phyloP scores from a whole-genome alignment of 257 asterid species.

The Buddleja alternifolia region DNA sequence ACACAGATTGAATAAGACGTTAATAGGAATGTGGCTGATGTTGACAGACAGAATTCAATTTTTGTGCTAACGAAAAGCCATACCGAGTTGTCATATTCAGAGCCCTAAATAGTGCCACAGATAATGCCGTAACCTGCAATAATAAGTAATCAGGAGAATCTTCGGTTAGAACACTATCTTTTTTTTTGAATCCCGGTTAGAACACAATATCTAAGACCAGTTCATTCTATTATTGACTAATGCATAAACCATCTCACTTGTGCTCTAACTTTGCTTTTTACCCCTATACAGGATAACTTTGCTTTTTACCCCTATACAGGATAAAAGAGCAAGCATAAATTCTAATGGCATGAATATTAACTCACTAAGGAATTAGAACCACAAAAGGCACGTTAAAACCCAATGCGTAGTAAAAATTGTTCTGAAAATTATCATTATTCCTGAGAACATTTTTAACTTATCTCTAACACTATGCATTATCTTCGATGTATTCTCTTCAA shows the following conservation, averaged over 20 bases:
- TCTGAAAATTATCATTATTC: background rate
- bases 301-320: background rate
- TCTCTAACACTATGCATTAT: constrained; percentile 4
- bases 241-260: background rate
- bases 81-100: constrained; percentile 85
- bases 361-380: constrained; percentile 1
- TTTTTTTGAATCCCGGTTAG: no score
- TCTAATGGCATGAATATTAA: constrained; percentile 12
- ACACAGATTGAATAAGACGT: background rate
- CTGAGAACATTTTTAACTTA: background rate
- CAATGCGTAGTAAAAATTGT: background rate
- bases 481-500: background rate
- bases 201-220: constrained; percentile 9
- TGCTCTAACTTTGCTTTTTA: background rate
- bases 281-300: background rate
- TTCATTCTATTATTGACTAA: constrained; percentile 4
- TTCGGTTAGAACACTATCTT: constrained; percentile 18
- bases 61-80: constrained; percentile 26
- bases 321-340: background rate
- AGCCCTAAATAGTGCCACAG: constrained; percentile 88
- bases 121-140: constrained; percentile 86
- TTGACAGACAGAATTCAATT: constrained; percentile 13
- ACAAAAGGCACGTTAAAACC: background rate
- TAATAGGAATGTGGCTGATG: constrained; percentile 4
- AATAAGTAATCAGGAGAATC: constrained; percentile 25